Conservation (phyloP, 116 monocot genomes). For the Trichopus zeylanicus region DNA sequence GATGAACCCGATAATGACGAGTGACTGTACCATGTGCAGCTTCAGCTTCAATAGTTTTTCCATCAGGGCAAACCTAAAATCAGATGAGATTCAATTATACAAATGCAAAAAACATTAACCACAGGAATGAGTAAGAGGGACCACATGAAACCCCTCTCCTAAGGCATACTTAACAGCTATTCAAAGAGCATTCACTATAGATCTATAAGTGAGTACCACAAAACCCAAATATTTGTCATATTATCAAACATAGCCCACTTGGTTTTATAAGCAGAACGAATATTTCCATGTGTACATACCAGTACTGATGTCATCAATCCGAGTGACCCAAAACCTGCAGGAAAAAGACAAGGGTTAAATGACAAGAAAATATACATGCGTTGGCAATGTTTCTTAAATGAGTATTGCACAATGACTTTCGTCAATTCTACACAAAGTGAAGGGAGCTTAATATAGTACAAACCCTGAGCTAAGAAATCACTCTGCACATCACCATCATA, state of each 20-base stretch:
- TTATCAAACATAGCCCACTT: too few relatives aligned
- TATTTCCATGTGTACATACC: conserved; percentile 22
- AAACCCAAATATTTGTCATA: too few relatives aligned
- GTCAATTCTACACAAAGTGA: neutral
- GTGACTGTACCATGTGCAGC: conserved; percentile 98
- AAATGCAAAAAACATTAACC: too few relatives aligned
- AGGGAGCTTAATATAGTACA: neutral
- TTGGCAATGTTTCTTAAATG: neutral
- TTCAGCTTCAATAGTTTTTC: conserved; percentile 98
- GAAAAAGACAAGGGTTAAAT: neutral
- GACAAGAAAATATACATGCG: too few relatives aligned
- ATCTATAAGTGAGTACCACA: too few relatives aligned
- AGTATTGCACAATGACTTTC: neutral
- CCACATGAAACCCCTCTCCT: too few relatives aligned
- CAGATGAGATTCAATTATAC: neutral
- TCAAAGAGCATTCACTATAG: too few relatives aligned
- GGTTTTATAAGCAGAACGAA: neutral
- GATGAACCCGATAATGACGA: conserved; percentile 86
- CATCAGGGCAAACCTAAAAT: conserved; percentile 83
- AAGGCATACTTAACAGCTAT: too few relatives aligned
- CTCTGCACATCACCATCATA: conserved; percentile 99
- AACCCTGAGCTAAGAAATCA: conserved; percentile 99
- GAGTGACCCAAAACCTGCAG: conserved; percentile 85
- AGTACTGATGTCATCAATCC: conserved; percentile 92
- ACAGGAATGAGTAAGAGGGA: too few relatives aligned